Percentiles rank a stretch among this genome's conserved stretches.
Evolutionary conservation across 805 yeast genomes (phyloP).

Genomic region (Lachancea nothofagi): DNA sequence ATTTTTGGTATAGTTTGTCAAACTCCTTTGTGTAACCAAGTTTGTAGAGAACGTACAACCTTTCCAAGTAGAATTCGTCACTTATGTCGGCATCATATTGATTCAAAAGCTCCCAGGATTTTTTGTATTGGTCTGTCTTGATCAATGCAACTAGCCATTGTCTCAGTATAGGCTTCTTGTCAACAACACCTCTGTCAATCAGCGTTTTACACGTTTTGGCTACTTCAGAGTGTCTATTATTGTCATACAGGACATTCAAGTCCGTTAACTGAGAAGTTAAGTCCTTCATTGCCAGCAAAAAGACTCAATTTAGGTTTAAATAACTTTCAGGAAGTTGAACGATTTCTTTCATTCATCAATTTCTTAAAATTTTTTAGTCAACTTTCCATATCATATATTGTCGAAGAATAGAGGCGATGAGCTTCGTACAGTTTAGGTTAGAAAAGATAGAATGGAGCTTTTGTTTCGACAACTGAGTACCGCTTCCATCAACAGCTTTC

Average conservation of each 20-base stretch:
- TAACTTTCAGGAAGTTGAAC: too few species aligned
- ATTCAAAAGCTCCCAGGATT: constrained; percentile 43
- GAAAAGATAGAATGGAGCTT: not conserved
- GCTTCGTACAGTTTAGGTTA: not conserved
- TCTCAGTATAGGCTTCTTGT: constrained; percentile 28
- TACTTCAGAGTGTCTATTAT: constrained; percentile 26
- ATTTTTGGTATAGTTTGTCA: constrained; percentile 20
- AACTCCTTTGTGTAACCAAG: constrained; percentile 35
- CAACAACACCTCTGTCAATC: constrained; percentile 19
- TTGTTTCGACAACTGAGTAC: not conserved
- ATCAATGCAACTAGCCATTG: constrained; percentile 56
- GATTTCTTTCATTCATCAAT: too few species aligned
- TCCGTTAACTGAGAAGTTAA: constrained; percentile 24
- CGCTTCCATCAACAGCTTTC: not conserved
- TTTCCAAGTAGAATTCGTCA: constrained; percentile 41
- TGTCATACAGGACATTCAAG: constrained; percentile 28
- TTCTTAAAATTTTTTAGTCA: constrained; percentile 3
- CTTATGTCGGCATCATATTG: constrained; percentile 33
- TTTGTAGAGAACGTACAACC: constrained; percentile 60
- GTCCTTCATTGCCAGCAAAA: constrained; percentile 19
- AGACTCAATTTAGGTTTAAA: not conserved
- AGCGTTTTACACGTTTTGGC: constrained; percentile 24
- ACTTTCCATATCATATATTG: not conserved
- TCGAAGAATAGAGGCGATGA: not conserved
- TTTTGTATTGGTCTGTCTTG: constrained; percentile 55